A percentile compares a stretch with the other conserved stretches of the same genome.
Evolutionary conservation across 805 yeast species (phyloP).

Genomic region (Zygosaccharomyces siamensis): DNA sequence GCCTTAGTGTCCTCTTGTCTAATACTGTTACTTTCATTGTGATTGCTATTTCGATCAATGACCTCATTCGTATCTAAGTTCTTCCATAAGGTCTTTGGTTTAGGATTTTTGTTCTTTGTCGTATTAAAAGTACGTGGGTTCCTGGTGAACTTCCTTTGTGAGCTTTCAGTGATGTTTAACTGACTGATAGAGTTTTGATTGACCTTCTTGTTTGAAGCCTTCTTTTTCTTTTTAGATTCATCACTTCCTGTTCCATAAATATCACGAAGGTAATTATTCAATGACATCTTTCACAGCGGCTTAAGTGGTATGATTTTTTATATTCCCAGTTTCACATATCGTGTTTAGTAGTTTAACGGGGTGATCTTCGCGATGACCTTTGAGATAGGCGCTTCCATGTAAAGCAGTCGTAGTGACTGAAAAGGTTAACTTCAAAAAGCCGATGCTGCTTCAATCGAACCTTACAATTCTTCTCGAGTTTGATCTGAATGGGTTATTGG

Average conservation of each 20-base stretch:
- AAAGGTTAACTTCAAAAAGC: neutral
- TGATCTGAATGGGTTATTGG: slow-evolving; percentile 19
- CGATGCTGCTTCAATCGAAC: slow-evolving; percentile 11
- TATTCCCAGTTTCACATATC: neutral
- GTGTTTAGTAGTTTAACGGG: neutral
- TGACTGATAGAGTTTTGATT: slow-evolving; percentile 10
- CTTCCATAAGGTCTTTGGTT: slow-evolving; percentile 26
- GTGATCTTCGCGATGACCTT: slow-evolving; percentile 1
- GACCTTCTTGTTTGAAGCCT: slow-evolving; percentile 29
- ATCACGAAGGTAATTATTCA: slow-evolving; percentile 44
- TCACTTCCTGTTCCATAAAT: slow-evolving; percentile 36
- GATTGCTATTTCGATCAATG: neutral
- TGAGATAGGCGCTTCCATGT: neutral
- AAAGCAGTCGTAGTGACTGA: neutral
- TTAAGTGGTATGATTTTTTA: neutral
- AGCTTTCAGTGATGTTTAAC: slow-evolving; percentile 20
- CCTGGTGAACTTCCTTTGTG: slow-evolving; percentile 12
- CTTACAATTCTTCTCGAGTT: slow-evolving; percentile 12
- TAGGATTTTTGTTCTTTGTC: neutral
- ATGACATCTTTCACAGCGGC: slow-evolving; percentile 34
- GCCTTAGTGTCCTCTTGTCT: neutral
- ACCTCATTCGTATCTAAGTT: slow-evolving; percentile 28
- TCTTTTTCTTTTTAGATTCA: slow-evolving; percentile 22
- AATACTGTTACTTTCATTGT: slow-evolving; percentile 2
- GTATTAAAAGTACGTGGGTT: neutral